Percentiles rank a stretch among this genome's conserved stretches.
These are phyloP conservation scores for Alliaria petiolata DNA, from an alignment of 345 rosid species.

Conservation along the genomic window DNA sequence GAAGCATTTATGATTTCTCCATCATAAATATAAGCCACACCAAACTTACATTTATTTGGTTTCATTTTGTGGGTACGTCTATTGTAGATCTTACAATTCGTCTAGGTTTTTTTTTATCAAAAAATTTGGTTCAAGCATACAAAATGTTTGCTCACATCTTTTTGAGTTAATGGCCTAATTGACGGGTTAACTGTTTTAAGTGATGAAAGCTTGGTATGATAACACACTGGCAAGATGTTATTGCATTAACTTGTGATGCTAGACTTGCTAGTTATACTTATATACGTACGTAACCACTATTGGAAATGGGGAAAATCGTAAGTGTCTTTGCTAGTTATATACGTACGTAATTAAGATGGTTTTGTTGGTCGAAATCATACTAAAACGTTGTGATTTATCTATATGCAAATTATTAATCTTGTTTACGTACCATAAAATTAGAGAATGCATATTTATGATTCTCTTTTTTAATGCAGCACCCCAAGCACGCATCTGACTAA, in stretches of 20 bases:
- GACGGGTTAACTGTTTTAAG: neutral
- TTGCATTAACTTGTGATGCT: neutral
- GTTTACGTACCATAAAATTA: too few relatives aligned
- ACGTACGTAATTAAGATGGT: neutral
- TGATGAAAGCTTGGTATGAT: neutral
- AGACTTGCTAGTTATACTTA: neutral
- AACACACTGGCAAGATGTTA: neutral
- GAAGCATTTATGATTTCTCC: conserved; percentile 22
- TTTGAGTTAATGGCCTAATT: neutral
- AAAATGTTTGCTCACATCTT: conserved; percentile 5
- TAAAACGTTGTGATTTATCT: neutral
- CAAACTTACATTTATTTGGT: conserved; percentile 21
- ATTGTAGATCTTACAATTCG: neutral
- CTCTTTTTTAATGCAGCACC: too few relatives aligned
- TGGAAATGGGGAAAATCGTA: too few relatives aligned
- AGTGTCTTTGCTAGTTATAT: neutral
- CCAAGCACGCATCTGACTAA: too few relatives aligned
- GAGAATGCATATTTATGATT: too few relatives aligned
- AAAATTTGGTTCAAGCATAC: neutral
- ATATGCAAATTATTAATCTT: neutral
- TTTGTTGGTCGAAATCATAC: neutral
- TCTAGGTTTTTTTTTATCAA: neutral
- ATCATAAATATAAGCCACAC: conserved; percentile 20
- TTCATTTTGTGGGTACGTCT: neutral
- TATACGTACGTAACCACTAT: neutral